Evolutionary conservation across 495 filamentous ascomycete species (phyloP), one percentile per base, ranked within the genome.

Genomic region (Penicillium crystallinum): DNA sequence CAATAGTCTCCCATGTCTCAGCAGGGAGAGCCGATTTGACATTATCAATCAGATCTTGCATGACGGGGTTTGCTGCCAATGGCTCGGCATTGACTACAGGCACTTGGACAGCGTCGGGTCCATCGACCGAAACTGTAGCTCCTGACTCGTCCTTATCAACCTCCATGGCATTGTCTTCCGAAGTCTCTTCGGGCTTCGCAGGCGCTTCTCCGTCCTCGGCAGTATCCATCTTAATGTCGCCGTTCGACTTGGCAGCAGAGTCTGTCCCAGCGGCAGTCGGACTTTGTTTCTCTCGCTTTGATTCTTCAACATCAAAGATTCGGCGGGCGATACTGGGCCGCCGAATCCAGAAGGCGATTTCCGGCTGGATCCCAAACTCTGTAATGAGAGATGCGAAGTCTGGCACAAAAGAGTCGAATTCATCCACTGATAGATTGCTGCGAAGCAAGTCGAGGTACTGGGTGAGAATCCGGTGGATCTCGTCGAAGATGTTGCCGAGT

Each of bases 381-480:
- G 73, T 73, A 57, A 96, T 83, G 25, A 99, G 75, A 17, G 78
- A 73, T 3, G 81, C 67, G 38, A 96, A 76, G 39, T 80, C 81
- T 1, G 95, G 95, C n/a, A 97, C 81, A 34, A 85, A 79, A 6
- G 75, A 73, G 63, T 95, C 87, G 57, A 97, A 97, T 31, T 93
- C 84, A 27, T 86, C 83, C 4, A 82, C 72, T 0, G 85, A 74
- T 11, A 97, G 64, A 61, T 89, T 91, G 62, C 81, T 89, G 51
- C 87, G 84, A 40, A 99, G 77, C 14, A 97, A 72, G 59, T 97
- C 93, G 12, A 97, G 75, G 61, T 93, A 97, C 58, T 96, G 92
- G 15, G 80, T 78, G 9, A 97, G 79, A 34, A 92, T 81, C 22
- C 83, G 79, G 55, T 95, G 89, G 23, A 96, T 87, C 64, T 95